Evolutionary conservation across 352 stramenopile species (phyloP).

Genomic region (Blastocystis sp.): DNA sequence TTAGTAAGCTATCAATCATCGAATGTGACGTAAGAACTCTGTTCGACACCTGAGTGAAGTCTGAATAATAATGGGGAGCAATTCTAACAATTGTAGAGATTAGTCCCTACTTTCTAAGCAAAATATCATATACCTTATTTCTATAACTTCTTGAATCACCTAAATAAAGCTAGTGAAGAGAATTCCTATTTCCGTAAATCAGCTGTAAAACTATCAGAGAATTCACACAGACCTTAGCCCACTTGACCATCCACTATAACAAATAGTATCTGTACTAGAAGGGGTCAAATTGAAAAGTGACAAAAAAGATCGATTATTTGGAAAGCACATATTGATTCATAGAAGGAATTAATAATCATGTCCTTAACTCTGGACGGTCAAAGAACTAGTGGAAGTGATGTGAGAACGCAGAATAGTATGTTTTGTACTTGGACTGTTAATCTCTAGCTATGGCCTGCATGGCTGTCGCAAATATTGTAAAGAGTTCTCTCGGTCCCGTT

Average conservation of each 20-base stretch:
- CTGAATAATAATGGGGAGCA: too few species aligned
- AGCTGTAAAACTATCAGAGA: not conserved
- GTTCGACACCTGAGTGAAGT: too few species aligned
- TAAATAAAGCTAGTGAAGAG: not conserved
- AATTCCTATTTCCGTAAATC: not conserved
- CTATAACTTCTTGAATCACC: too few species aligned
- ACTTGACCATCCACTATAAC: too few species aligned
- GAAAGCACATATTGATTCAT: not conserved
- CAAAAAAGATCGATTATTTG: not conserved
- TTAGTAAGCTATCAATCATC: too few species aligned
- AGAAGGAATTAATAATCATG: not conserved
- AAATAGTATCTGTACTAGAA: not conserved
- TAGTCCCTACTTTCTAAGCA: too few species aligned
- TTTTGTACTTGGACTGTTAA: constrained; percentile 7
- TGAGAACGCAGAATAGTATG: constrained; percentile 57
- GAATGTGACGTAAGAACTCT: too few species aligned
- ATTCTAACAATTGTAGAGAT: too few species aligned
- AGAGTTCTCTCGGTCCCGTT: constrained; percentile 92
- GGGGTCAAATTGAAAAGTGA: not conserved
- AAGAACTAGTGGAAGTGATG: constrained; percentile 44
- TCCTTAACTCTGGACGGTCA: constrained; percentile 51
- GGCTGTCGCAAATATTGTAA: constrained; percentile 99
- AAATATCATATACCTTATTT: too few species aligned
- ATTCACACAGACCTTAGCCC: too few species aligned
- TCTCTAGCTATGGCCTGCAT: constrained; percentile 86